Percentiles rank a stretch among this genome's conserved stretches.
Conservation (phyloP, 129 eudicot genomes). For the Helianthus tuberosus region DNA sequence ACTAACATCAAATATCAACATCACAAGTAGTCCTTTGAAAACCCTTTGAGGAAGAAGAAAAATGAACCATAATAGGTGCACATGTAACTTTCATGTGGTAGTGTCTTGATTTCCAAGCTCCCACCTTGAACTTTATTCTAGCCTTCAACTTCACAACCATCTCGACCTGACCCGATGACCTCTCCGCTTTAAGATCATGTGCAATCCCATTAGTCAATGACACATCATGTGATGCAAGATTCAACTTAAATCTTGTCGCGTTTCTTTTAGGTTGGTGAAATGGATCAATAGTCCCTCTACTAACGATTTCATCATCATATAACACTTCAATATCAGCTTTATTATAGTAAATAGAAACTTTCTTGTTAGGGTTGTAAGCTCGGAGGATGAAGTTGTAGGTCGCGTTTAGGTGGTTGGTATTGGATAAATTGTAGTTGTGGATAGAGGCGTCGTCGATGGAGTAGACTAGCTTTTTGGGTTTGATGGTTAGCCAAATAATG, state of each 20-base stretch:
- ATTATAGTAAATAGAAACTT: conserved; percentile 70
- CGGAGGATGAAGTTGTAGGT: conserved; percentile 61
- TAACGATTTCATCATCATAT: conserved; percentile 53
- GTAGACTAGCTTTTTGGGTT: conserved; percentile 66
- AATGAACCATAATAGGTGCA: conserved; percentile 50
- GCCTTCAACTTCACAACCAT: conserved; percentile 57
- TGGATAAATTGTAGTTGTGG: conserved; percentile 54
- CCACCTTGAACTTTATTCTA: conserved; percentile 70
- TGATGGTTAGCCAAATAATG: conserved; percentile 65
- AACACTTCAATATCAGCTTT: conserved; percentile 46
- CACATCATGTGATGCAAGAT: conserved; percentile 51
- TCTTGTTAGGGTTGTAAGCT: conserved; percentile 71
- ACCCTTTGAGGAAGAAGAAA: conserved; percentile 44
- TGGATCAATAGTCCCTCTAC: conserved; percentile 49
- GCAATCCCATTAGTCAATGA: conserved; percentile 27
- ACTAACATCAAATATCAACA: conserved; percentile 46
- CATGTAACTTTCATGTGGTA: conserved; percentile 59
- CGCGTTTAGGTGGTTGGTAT: conserved; percentile 51
- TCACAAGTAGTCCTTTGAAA: conserved; percentile 49
- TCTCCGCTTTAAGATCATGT: conserved; percentile 53
- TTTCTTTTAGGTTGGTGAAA: conserved; percentile 67
- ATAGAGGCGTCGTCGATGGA: conserved; percentile 70
- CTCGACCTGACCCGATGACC: conserved; percentile 54
- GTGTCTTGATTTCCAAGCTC: conserved; percentile 65
- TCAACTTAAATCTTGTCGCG: conserved; percentile 57